A percentile compares a stretch with the other conserved stretches of the same genome.
phyloP scores from a whole-genome alignment of 495 filamentous ascomycete species.

The Xylaria acuta region DNA sequence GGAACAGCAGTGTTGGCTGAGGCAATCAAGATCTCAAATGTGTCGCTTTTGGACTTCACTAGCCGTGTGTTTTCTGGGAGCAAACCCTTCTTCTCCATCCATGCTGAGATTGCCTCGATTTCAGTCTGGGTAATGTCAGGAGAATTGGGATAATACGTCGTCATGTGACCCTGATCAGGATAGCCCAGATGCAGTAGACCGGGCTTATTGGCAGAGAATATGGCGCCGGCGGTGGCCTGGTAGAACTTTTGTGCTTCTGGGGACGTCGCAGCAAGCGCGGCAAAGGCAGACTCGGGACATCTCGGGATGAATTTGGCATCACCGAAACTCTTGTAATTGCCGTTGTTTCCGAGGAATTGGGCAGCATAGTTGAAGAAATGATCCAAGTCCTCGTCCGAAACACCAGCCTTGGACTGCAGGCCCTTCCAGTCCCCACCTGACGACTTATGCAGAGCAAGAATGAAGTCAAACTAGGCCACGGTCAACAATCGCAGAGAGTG shows the following conservation, averaged over 20 bases:
- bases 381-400: constrained; percentile 71
- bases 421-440: constrained; percentile 79
- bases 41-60: constrained; percentile 71
- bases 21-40: constrained; percentile 85
- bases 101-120: constrained; percentile 72
- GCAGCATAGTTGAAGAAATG: constrained; percentile 86
- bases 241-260: constrained; percentile 67
- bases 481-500: constrained; percentile 25
- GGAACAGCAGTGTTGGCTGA: constrained; percentile 63
- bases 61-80: constrained; percentile 88
- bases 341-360: constrained; percentile 87
- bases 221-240: constrained; percentile 70
- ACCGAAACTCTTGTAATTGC: constrained; percentile 97
- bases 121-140: constrained; percentile 84
- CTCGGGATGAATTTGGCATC: constrained; percentile 94
- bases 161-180: constrained; percentile 80
- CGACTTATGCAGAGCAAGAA: constrained; percentile 76
- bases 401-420: constrained; percentile 69
- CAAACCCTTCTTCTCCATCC: constrained; percentile 74
- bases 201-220: constrained; percentile 73
- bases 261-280: constrained; percentile 71
- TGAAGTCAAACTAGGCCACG: constrained; percentile 72
- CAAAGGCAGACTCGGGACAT: constrained; percentile 68
- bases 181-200: constrained; percentile 86
- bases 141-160: constrained; percentile 91